phyloP scores from a whole-genome alignment of 2,329 filamentous ascomycete species.

The Trichoderma hamatum region DNA sequence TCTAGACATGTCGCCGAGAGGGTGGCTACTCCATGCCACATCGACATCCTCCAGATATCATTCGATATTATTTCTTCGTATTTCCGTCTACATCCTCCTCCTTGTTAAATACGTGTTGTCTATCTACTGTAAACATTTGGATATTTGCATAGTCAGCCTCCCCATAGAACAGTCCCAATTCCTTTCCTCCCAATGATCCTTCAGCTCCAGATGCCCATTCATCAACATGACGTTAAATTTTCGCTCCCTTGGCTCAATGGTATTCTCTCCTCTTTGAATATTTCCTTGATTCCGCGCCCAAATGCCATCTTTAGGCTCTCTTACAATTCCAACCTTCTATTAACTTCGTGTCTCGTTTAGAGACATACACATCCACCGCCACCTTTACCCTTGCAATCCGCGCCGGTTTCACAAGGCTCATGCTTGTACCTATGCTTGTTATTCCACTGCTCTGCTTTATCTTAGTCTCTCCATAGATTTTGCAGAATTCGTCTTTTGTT shows the following conservation, averaged over 20 bases:
- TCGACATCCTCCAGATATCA: not conserved
- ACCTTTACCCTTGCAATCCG: not conserved
- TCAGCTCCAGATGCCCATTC: slow-evolving; percentile 18
- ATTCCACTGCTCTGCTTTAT: not conserved
- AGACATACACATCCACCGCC: not conserved
- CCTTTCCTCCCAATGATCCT: slow-evolving; percentile 8
- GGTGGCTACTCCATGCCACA: not conserved
- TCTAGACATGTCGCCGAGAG: not conserved
- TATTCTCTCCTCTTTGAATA: not conserved
- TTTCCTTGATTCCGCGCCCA: slow-evolving; percentile 24
- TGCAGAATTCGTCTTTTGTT: not conserved
- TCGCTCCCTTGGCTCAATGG: slow-evolving; percentile 14
- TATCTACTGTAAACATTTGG: slow-evolving; percentile 24
- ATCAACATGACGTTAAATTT: slow-evolving; percentile 17
- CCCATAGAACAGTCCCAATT: slow-evolving; percentile 5
- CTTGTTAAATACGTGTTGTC: slow-evolving; percentile 17
- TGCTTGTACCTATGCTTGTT: not conserved
- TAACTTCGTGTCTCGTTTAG: not conserved
- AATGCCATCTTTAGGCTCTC: not conserved
- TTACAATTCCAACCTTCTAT: not conserved
- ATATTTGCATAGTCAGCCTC: slow-evolving; percentile 22
- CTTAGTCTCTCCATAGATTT: not conserved
- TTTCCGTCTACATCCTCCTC: slow-evolving; percentile 11
- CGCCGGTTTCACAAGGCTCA: not conserved
- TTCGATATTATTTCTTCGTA: slow-evolving; percentile 11